Evolutionary conservation across 345 rosid genomes (phyloP).

Genomic region (Conringia planisiliqua): DNA sequence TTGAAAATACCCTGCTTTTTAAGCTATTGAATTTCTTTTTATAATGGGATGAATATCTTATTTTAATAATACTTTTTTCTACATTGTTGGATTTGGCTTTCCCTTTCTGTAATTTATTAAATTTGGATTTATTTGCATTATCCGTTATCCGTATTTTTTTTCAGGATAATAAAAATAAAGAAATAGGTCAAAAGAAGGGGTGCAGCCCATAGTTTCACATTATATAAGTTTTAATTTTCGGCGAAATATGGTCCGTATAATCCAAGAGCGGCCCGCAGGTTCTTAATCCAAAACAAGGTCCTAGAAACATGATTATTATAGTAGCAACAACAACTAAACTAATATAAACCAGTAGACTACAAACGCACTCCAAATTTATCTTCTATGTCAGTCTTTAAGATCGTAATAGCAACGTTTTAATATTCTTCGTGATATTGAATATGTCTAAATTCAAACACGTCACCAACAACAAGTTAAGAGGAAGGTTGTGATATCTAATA

Average conservation of each 20-base stretch:
- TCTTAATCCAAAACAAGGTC: neutral
- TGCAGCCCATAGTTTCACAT: constrained; percentile 13
- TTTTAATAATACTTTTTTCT: neutral
- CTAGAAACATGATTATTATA: neutral
- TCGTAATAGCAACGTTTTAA: neutral
- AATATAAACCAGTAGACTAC: neutral
- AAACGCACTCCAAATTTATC: neutral
- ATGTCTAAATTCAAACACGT: no score
- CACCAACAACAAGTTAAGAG: no score
- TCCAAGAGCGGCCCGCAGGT: constrained; percentile 11
- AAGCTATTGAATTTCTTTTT: neutral
- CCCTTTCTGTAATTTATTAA: neutral
- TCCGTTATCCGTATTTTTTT: neutral
- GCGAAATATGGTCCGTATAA: neutral
- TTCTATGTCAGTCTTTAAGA: neutral
- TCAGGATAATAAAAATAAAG: neutral
- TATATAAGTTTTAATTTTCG: neutral
- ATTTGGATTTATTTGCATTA: neutral
- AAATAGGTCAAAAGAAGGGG: neutral
- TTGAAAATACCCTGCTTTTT: neutral
- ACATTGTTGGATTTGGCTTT: neutral
- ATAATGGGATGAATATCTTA: neutral
- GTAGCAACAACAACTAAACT: neutral
- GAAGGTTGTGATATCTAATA: no score
- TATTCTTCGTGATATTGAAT: neutral